Conservation (phyloP, 2,329 filamentous ascomycete species). For the Aspergillus intermedius region DNA sequence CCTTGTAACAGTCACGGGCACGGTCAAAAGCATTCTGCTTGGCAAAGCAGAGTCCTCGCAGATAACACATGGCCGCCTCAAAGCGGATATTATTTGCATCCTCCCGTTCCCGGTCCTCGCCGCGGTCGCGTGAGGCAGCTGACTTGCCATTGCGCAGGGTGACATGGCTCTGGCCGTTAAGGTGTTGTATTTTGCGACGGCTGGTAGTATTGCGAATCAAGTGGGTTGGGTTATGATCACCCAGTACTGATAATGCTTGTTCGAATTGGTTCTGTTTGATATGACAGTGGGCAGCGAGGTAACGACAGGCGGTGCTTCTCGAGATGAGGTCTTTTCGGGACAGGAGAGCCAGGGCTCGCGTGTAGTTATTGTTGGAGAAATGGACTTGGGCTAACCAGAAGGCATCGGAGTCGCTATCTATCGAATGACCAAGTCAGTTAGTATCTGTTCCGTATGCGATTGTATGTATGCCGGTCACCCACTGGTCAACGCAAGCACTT, state of each 20-base stretch:
- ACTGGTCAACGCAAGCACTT: constrained; percentile 91
- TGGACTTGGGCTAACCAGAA: constrained; percentile 98
- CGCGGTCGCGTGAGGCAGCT: constrained; percentile 47
- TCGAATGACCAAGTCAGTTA: background rate
- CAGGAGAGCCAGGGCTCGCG: constrained; percentile 79
- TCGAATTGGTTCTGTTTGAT: constrained; percentile 88
- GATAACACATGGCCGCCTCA: constrained; percentile 95
- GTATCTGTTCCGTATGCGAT: background rate
- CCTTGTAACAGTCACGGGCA: constrained; percentile 97
- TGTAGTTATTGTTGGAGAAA: constrained; percentile 92
- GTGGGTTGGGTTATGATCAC: constrained; percentile 89
- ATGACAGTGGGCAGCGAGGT: constrained; percentile 87
- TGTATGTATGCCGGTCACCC: constrained; percentile 24
- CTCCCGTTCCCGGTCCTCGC: constrained; percentile 59
- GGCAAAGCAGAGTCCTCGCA: constrained; percentile 87
- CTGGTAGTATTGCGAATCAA: constrained; percentile 64
- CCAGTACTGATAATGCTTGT: constrained; percentile 77
- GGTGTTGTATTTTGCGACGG: constrained; percentile 65
- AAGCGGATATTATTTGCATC: constrained; percentile 72
- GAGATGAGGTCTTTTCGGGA: constrained; percentile 73
- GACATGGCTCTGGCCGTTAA: constrained; percentile 49
- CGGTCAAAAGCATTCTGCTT: constrained; percentile 97
- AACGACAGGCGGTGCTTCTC: constrained; percentile 79
- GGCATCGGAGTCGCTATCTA: constrained; percentile 87
- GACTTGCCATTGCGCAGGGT: constrained; percentile 42